Conservation (phyloP, 306 rosid genomes). For the Astragalus membranaceus region DNA sequence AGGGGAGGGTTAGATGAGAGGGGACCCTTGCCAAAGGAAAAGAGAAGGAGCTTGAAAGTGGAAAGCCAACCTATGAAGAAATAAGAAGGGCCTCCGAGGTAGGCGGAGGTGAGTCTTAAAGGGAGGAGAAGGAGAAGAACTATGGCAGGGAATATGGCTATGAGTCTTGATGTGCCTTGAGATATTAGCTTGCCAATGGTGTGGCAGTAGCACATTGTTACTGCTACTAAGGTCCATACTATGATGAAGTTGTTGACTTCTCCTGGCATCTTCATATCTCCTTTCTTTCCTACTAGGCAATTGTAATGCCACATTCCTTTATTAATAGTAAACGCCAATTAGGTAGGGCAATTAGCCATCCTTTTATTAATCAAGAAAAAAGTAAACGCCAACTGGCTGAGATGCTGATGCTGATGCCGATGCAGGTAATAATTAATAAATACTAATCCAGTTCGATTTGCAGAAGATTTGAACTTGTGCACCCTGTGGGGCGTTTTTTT, state of each 20-base stretch:
- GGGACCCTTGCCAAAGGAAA: slow-evolving; percentile 29
- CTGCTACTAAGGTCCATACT: slow-evolving; percentile 25
- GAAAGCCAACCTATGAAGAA: slow-evolving; percentile 35
- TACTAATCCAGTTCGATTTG: no score
- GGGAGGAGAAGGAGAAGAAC: slow-evolving; percentile 27
- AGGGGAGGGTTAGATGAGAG: slow-evolving; percentile 26
- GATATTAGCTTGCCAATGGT: slow-evolving; percentile 12
- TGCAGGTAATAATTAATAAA: no score
- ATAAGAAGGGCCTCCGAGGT: slow-evolving; percentile 28
- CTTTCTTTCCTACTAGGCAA: background rate
- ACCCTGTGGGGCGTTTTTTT: no score
- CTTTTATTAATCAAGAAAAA: no score
- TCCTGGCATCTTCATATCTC: slow-evolving; percentile 13
- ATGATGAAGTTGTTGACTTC: slow-evolving; percentile 26
- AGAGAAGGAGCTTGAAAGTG: slow-evolving; percentile 37
- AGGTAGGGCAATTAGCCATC: no score
- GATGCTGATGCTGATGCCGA: no score
- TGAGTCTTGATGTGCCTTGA: slow-evolving; percentile 2
- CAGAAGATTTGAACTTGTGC: no score
- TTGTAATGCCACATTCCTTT: no score
- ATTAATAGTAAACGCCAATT: no score
- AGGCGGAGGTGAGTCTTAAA: slow-evolving; percentile 17
- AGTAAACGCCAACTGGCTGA: no score
- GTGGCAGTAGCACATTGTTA: slow-evolving; percentile 25
- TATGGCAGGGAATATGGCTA: slow-evolving; percentile 21